Conservation (phyloP, 805 yeast genomes). For the Starmera dryadoides region DNA sequence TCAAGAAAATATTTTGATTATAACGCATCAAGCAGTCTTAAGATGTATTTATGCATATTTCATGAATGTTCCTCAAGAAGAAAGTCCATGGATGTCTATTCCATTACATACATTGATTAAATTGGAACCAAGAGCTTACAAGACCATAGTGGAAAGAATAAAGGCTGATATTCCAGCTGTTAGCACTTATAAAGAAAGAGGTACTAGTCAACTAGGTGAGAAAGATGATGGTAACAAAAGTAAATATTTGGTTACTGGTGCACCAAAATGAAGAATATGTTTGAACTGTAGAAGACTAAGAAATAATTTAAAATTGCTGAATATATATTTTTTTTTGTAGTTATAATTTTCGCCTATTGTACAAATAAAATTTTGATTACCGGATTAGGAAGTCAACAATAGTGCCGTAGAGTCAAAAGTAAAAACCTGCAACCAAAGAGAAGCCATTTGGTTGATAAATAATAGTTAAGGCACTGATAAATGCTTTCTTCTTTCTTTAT, state of each 20-base stretch:
- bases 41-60: slow-evolving; percentile 96
- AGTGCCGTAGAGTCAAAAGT: no score
- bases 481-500: no score
- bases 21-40: slow-evolving; percentile 95
- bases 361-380: no score
- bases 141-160: slow-evolving; percentile 79
- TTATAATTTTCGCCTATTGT: no score
- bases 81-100: slow-evolving; percentile 98
- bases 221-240: slow-evolving; percentile 13
- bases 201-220: slow-evolving; percentile 52
- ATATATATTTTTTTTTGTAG: no score
- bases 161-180: slow-evolving; percentile 98
- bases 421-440: no score
- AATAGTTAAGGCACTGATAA: no score
- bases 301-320: background rate
- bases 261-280: slow-evolving; percentile 6
- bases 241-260: slow-evolving; percentile 21
- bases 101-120: slow-evolving; percentile 93
- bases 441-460: no score
- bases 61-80: slow-evolving; percentile 97
- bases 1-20: slow-evolving; percentile 90
- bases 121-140: slow-evolving; percentile 92
- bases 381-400: slow-evolving; percentile 1
- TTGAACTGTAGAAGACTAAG: background rate
- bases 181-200: slow-evolving; percentile 91